These are phyloP conservation scores for Ascochyta rabiei DNA, from an alignment of 2,329 filamentous ascomycete species.

Conservation along the genomic window DNA sequence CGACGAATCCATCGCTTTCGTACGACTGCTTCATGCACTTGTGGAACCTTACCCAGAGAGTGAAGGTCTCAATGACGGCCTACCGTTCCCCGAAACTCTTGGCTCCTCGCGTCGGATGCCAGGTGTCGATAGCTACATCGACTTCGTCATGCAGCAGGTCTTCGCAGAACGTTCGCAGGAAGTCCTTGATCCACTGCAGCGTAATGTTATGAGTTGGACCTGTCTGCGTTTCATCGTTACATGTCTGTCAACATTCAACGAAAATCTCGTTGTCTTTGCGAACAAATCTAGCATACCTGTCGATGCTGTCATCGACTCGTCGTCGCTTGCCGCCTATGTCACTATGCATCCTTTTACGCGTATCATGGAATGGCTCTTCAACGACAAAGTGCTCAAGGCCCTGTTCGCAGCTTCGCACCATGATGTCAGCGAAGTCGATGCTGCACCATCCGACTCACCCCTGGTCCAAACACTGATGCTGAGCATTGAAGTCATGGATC, in stretches of 20 bases:
- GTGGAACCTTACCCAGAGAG: constrained; percentile 69
- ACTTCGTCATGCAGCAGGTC: constrained; percentile 83
- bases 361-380: constrained; percentile 98
- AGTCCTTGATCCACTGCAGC: constrained; percentile 67
- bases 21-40: constrained; percentile 75
- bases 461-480: constrained; percentile 78
- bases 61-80: constrained; percentile 69
- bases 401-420: constrained; percentile 82
- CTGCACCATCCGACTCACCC: constrained; percentile 76
- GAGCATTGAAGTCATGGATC: constrained; percentile 82
- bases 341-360: constrained; percentile 89
- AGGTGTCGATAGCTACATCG: constrained; percentile 90
- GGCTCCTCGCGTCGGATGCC: constrained; percentile 78
- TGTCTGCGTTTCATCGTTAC: constrained; percentile 84
- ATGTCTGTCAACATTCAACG: constrained; percentile 88
- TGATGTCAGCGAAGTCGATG: constrained; percentile 73
- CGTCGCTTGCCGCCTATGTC: constrained; percentile 79
- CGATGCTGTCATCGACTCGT: constrained; percentile 75
- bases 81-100: constrained; percentile 87
- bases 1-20: constrained; percentile 84
- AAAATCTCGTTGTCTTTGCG: constrained; percentile 84
- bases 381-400: constrained; percentile 81
- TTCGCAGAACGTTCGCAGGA: constrained; percentile 72
- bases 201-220: constrained; percentile 74
- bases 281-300: constrained; percentile 78